Evolutionary conservation across 805 yeast species (phyloP), one percentile per base, ranked within the genome.

Genomic region (Candida krabiensis): DNA sequence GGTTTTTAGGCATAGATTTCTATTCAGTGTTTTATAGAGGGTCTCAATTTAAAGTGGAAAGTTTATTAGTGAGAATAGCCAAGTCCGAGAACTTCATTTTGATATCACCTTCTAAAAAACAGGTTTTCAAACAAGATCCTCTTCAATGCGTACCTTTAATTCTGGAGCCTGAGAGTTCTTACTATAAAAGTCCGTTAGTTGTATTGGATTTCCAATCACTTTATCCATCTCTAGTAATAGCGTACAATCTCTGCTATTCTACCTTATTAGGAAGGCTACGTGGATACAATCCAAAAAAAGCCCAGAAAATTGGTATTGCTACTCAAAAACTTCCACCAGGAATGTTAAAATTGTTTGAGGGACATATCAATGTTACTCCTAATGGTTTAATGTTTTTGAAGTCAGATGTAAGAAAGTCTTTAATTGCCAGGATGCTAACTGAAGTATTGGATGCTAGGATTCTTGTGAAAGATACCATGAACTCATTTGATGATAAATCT

Each of bases 131-230:
- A 26, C 96, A 90, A 70, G 82, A 80, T 46, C 83, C 98, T 0
- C 64, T 93, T 26, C 96, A 89, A 52, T 83, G 89, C 44, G 78
- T 93, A 4, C 96, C 98, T 0, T 67, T 93, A 36, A 87, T 93
- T 2, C 80, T 93, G 90, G 99, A 93, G 54, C 99, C 99, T 0
- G 75, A 77, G 17, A 79, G 96, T 4, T 80, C 78, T 14, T 86
- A 82, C 48, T 93, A 89, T 58, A 88, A 86, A 39, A 83, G 91
- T 40, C 99, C 99, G 0, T 67, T 93, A 19, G 76, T 90, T 13
- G 98, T 93, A 0, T 63, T 93, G 15, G 99, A 93, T 58, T 93
- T 93, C 54, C 96, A 91, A 52, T 88, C 97, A 0, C 70, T 93
- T 33, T 93, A 93, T 56, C 99, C 99, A 0, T 90, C 98, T 0